phyloP scores from a whole-genome alignment of 306 rosid species.

The Fagus sylvatica region DNA sequence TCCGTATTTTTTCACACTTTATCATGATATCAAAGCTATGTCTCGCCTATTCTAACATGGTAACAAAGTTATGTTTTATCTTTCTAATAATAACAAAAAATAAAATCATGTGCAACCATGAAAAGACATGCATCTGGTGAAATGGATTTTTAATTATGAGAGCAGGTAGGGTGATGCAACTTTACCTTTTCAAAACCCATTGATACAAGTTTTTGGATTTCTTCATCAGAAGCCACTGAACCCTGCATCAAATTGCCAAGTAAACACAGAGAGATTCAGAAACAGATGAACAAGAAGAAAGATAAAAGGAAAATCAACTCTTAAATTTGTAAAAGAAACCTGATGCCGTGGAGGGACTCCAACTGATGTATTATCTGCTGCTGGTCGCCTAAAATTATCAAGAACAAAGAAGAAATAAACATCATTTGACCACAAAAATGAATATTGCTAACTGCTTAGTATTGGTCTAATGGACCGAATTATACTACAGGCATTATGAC shows the following conservation, averaged over 20 bases:
- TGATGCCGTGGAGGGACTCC: constrained; percentile 57
- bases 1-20: too few species aligned
- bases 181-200: constrained; percentile 98
- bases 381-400: constrained; percentile 50
- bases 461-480: not conserved
- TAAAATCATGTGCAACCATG: not conserved
- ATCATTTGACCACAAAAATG: constrained; percentile 18
- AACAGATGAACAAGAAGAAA: constrained; percentile 25
- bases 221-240: constrained; percentile 67
- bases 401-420: constrained; percentile 17
- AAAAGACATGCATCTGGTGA: not conserved
- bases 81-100: not conserved
- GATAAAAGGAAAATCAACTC: constrained; percentile 13
- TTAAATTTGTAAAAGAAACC: constrained; percentile 41
- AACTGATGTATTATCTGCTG: constrained; percentile 36
- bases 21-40: too few species aligned
- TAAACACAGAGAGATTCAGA: constrained; percentile 23
- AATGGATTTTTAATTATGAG: not conserved
- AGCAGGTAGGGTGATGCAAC: constrained; percentile 4
- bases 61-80: too few species aligned
- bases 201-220: constrained; percentile 69
- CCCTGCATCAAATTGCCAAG: constrained; percentile 49
- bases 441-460: constrained; percentile 3
- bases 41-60: too few species aligned
- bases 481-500: not conserved